Conservation (phyloP, 768 basidiomycete genomes). For the Fomitopsis serialis region DNA sequence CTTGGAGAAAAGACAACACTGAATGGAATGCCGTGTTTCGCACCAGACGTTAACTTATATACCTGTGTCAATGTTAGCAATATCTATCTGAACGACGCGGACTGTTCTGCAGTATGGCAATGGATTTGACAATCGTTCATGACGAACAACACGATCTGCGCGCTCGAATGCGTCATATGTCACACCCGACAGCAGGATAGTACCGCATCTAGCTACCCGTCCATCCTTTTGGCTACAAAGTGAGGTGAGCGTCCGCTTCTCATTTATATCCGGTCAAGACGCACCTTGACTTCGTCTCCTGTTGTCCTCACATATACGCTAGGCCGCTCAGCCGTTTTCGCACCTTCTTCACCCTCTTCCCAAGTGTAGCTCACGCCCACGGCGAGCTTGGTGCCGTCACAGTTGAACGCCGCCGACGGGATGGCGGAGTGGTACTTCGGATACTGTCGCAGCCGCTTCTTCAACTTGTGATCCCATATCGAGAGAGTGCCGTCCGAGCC, state of each 20-base stretch:
- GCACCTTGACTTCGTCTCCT: slow-evolving; percentile 76
- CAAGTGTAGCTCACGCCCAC: slow-evolving; percentile 87
- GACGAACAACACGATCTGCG: no score
- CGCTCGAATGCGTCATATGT: no score
- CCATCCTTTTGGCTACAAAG: slow-evolving; percentile 23
- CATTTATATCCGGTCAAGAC: background rate
- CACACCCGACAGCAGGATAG: background rate
- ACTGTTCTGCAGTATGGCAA: no score
- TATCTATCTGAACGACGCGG: no score
- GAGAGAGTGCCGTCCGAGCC: slow-evolving; percentile 94
- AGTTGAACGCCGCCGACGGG: slow-evolving; percentile 78
- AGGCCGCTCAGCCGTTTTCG: slow-evolving; percentile 58
- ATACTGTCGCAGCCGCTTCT: slow-evolving; percentile 91
- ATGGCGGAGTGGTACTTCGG: slow-evolving; percentile 73
- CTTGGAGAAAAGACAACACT: background rate
- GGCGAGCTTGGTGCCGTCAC: slow-evolving; percentile 76
- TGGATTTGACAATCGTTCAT: no score
- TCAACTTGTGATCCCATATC: slow-evolving; percentile 96
- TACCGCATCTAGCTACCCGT: slow-evolving; percentile 15
- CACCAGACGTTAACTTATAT: no score
- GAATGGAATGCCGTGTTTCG: no score
- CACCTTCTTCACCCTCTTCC: slow-evolving; percentile 79
- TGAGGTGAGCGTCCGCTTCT: background rate
- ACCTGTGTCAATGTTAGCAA: no score
- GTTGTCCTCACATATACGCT: slow-evolving; percentile 56